Evolutionary conservation across 148 eudicot genomes (phyloP).

Genomic region (Pharnaceum exiguum): DNA sequence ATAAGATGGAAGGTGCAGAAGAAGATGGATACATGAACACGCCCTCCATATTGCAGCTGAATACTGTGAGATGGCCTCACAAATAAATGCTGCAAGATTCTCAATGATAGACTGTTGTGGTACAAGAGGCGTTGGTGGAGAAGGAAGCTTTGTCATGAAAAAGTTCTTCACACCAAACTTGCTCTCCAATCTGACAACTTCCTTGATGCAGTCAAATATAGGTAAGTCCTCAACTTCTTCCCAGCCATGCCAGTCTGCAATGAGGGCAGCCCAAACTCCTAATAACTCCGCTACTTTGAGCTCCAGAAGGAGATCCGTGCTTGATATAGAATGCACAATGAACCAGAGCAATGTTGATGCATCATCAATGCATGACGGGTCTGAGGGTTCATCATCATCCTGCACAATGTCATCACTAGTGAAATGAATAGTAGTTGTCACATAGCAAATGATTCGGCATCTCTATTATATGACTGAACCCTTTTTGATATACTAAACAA

Average conservation of each 20-base stretch:
- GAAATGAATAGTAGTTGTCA: conserved; percentile 8
- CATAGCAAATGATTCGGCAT: neutral
- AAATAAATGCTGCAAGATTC: conserved; percentile 46
- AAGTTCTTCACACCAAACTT: conserved; percentile 40
- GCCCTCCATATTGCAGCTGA: conserved; percentile 65
- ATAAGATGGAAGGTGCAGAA: conserved; percentile 46
- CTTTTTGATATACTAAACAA: neutral
- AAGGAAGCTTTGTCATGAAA: conserved; percentile 34
- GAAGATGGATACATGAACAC: conserved; percentile 47
- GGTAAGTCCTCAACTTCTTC: conserved; percentile 75
- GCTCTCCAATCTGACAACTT: conserved; percentile 41
- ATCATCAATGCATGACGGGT: conserved; percentile 56
- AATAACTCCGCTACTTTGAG: conserved; percentile 48
- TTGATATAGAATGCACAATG: conserved; percentile 40
- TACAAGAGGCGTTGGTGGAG: conserved; percentile 56
- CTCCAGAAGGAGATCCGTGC: conserved; percentile 26
- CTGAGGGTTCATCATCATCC: conserved; percentile 38
- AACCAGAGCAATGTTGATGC: conserved; percentile 59
- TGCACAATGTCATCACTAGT: conserved; percentile 14
- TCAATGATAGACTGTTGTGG: conserved; percentile 44
- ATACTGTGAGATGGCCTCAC: conserved; percentile 61
- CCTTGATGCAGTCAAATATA: conserved; percentile 62
- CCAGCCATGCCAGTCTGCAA: conserved; percentile 71
- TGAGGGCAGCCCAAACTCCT: conserved; percentile 55
- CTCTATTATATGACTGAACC: neutral